Evolutionary conservation across 306 rosid genomes (phyloP), one percentile per base, ranked within the genome.

Genomic region (Prunus kanzakura): DNA sequence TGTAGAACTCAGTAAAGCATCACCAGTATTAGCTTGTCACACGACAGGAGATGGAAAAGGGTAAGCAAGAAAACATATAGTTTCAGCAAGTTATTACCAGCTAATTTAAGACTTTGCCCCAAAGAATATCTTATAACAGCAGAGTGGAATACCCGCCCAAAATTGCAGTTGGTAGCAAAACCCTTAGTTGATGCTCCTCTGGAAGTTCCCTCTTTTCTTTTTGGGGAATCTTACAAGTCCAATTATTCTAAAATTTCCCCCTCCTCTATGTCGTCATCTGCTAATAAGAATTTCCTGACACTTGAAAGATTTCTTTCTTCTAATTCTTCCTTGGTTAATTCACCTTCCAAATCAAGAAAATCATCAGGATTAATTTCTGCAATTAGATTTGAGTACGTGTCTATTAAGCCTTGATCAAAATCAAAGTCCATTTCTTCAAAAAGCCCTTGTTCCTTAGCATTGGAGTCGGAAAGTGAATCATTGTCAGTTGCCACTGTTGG

Each of bases 201-300:
- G 35, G 22, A 54, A 72, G 27, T 23, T 46, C 66, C 66, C n/a
- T n/a, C 47, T 61, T 61, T n/a, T 60, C 19, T 6, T 4, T 61
- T 25, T 4, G 20, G 35, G 73, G 41, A 55, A 65, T 72, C 12
- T 7, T 16, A 38, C 0, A 0, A 69, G 25, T 20, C 22, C 76
- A 30, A 49, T 79, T 81, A 95, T 51, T 92, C 90, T 56, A 27
- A 60, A 78, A 92, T 92, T 87, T 95, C 96, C 71, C 97, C 98
- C 80, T 92, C 98, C 89, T 90, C 97, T 76, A 90, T 71, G 45
- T 88, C 96, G 50, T 82, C 86, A 12, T 82, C 86, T 78, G 57
- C 57, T 0, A 76, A 75, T 67, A 83, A 69, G 51, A 32, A 32
- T 12, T 64, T 86, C 77, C 73, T 73, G 0, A 71, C 27, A 50